A percentile compares a stretch with the other conserved stretches of the same genome.
Evolutionary conservation across 495 filamentous ascomycete species (phyloP).

Genomic region (Penicillium verhagenii): DNA sequence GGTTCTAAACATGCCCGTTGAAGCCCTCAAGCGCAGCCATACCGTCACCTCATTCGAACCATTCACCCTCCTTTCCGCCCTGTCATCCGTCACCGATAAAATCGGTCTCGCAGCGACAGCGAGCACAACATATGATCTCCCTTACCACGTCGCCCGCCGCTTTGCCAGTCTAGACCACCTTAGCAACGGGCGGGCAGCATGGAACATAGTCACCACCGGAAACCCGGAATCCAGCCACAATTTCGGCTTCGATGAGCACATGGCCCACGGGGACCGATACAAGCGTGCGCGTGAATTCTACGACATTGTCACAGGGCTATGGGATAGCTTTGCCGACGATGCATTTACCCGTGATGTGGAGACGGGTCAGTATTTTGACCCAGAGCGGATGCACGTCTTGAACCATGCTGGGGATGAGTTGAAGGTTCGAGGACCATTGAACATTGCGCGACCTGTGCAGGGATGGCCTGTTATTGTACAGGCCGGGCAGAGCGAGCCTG

Average conservation of each 20-base stretch:
- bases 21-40: constrained; percentile 56
- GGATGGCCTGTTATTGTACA: constrained; percentile 59
- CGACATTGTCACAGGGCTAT: constrained; percentile 39
- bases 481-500: constrained; percentile 54
- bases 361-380: constrained; percentile 48
- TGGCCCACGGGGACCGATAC: constrained; percentile 36
- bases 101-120: constrained; percentile 56
- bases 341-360: constrained; percentile 50
- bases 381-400: constrained; percentile 47
- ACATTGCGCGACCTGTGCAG: constrained; percentile 53
- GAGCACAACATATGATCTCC: constrained; percentile 61
- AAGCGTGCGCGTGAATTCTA: constrained; percentile 42
- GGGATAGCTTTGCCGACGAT: constrained; percentile 57
- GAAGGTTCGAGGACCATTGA: constrained; percentile 47
- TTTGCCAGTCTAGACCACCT: constrained; percentile 64
- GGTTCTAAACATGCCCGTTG: constrained; percentile 57
- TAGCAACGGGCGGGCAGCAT: constrained; percentile 51
- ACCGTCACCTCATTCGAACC: constrained; percentile 54
- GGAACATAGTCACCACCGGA: constrained; percentile 42
- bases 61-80: constrained; percentile 50
- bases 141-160: constrained; percentile 62
- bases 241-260: constrained; percentile 36
- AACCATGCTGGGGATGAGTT: constrained; percentile 51
- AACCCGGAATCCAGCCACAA: constrained; percentile 40
- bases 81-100: constrained; percentile 45